Evolutionary conservation across 192 early-diverging fungal species (phyloP), one percentile per base, ranked within the genome.

Genomic region (Chytriomyces sp.): DNA sequence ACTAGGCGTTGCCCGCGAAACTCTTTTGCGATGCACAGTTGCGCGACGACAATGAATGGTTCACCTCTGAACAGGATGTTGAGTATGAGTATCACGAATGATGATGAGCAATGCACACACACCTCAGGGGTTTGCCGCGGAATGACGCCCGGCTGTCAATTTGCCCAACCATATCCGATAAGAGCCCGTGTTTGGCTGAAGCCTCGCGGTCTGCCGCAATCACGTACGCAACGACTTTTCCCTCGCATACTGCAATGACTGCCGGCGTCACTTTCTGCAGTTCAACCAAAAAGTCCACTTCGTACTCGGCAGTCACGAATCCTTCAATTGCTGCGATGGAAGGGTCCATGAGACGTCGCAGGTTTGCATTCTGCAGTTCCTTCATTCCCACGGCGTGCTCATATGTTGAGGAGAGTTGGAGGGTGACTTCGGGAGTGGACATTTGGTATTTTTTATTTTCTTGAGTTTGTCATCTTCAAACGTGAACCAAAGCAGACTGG

Each of bases 1-100:
- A 68, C 75, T 10, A 80, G 61, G 20, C 63, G 26, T 26, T 69
- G 64, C 24, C 79, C 79, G 24, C 79, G 46, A 18, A 50, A 76
- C 9, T 57, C 64, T 50, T 75, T 80, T 16, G 79, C 79, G n/a
- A 80, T 67, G 47, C 79, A 80, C 74, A 80, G 61, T 43, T 80
- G 79, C 24, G 47, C 79, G n/a, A 77, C 65, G 9, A 80, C 45
- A 23, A 78, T 53, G 61, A 68, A 80, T 20, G 47, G 35, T 35
- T 35, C 35, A 2, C 35, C 35, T 35, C 35, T 35, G 35, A 35
- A 4, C 0, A 35, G 4, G 35, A 35, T 35, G 35, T 2, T 3
- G 0, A 1, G 35, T 35, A 35, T 35, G 3, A 35, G 35, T 35
- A 35, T 35, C 35, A 35, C 35, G 35, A 35, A 4, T 35, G 35